These are phyloP conservation scores for Plasmodium vinckei DNA, from an alignment of 169 alveolate genomes.

Conservation along the genomic window DNA sequence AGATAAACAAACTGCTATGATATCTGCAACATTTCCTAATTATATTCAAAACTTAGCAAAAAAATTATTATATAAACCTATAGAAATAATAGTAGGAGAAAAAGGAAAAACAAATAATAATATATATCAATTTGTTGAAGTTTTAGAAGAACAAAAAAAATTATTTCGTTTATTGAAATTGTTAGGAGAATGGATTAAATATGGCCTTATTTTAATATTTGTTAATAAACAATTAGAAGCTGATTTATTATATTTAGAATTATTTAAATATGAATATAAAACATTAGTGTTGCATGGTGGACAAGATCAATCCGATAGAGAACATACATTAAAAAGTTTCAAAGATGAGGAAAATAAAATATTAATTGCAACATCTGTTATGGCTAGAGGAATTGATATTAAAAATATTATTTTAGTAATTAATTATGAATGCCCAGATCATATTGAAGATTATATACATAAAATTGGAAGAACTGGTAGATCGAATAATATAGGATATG, in stretches of 20 bases:
- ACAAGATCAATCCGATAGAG: constrained; percentile 98
- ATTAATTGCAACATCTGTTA: constrained; percentile 98
- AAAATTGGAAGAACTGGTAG: constrained; percentile 99
- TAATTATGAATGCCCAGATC: constrained; percentile 98
- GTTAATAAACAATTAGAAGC: constrained; percentile 97
- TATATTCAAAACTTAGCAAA: constrained; percentile 96
- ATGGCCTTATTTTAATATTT: constrained; percentile 96
- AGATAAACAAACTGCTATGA: constrained; percentile 96
- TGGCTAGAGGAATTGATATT: constrained; percentile 99
- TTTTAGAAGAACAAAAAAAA: constrained; percentile 91
- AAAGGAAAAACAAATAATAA: constrained; percentile 93
- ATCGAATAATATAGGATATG: constrained; percentile 98
- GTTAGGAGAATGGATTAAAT: constrained; percentile 96
- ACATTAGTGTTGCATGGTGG: constrained; percentile 97
- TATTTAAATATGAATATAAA: constrained; percentile 90
- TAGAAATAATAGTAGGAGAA: constrained; percentile 95
- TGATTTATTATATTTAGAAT: constrained; percentile 93
- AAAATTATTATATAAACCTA: constrained; percentile 94
- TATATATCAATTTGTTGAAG: constrained; percentile 95
- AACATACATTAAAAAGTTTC: constrained; percentile 93
- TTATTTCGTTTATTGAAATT: constrained; percentile 93
- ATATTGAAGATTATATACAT: constrained; percentile 99
- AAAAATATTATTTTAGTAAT: constrained; percentile 95
- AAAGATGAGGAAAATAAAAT: constrained; percentile 87
- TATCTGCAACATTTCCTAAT: constrained; percentile 99